Conservation (phyloP, 805 yeast genomes). For the Spathaspora sp. region DNA sequence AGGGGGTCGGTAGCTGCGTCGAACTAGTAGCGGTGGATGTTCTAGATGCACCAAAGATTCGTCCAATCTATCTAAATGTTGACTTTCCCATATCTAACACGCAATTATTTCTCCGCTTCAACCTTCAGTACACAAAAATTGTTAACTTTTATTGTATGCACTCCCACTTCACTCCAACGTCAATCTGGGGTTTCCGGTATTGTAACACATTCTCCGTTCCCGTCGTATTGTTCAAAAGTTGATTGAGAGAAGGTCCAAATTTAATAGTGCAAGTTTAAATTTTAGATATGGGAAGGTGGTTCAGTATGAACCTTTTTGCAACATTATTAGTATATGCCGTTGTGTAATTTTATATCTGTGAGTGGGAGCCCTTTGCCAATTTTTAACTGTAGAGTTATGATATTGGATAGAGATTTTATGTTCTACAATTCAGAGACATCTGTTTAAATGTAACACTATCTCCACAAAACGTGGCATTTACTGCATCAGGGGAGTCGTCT, state of each 20-base stretch:
- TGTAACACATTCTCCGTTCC: background rate
- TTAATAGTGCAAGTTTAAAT: background rate
- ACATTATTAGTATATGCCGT: background rate
- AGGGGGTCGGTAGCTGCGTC: background rate
- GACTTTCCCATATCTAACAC: background rate
- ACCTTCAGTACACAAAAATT: slow-evolving; percentile 2
- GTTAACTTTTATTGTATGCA: background rate
- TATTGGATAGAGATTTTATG: too few species aligned
- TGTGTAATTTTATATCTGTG: background rate
- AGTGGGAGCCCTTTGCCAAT: too few species aligned
- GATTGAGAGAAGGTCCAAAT: background rate
- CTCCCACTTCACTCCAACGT: background rate
- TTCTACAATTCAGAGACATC: background rate
- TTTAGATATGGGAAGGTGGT: background rate
- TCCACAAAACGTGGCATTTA: background rate
- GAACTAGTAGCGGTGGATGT: too few species aligned
- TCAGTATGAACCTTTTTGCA: background rate
- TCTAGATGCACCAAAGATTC: background rate
- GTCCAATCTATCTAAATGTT: background rate
- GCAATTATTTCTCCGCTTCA: slow-evolving; percentile 4
- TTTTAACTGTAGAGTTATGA: too few species aligned
- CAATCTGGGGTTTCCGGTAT: background rate
- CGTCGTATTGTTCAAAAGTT: background rate
- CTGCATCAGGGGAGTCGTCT: background rate
- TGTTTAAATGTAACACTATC: background rate